Evolutionary conservation across 352 stramenopile species (phyloP), one percentile per base, ranked within the genome.

Genomic region (Globisporangium splendens): DNA sequence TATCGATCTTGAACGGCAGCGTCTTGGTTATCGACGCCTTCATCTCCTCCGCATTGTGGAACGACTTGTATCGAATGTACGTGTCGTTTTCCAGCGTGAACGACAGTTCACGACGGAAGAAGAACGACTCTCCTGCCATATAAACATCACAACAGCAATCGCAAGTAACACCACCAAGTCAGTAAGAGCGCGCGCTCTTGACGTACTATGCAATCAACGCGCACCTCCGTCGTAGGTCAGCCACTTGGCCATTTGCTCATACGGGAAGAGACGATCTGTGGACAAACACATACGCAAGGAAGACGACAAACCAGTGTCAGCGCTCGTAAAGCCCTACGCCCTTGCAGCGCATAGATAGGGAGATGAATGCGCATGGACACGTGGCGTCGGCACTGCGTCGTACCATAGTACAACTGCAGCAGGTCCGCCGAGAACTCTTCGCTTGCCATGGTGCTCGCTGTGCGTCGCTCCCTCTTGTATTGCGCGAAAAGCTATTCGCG

Each of bases 1-100:
- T 99, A 85, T 99, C 98, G 70, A 99, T 99, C 73, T 99, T 99
- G 70, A 97, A 96, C 17, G 98, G 98, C 47, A 98, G 75, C 53
- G 91, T 96, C 73, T 97, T 96, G 63, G 70, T 83, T 75, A 97
- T 96, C 54, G 82, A 76, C 28, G 71, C 69, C 56, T 85, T 81
- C 72, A 97, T 86, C 65, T 96, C 89, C 35, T 85, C 79, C 12
- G 86, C 83, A 64, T 91, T 89, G 72, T 86, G 77, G 70, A 97
- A 98, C 64, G 79, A 77, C 65, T 98, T 97, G 81, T 99, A 99
- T 12, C 98, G 96, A 64, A 99, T 98, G 83, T 99, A 99, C 48
- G 98, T 97, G 86, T 99, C 98, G 71, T 98, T 96, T 53, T 98
- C 96, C 38, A 96, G 77, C 33, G 97, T 99, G 68, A 99, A 99